phyloP scores from a whole-genome alignment of 495 filamentous ascomycete genomes.

The Staphylotrichum longicolle region DNA sequence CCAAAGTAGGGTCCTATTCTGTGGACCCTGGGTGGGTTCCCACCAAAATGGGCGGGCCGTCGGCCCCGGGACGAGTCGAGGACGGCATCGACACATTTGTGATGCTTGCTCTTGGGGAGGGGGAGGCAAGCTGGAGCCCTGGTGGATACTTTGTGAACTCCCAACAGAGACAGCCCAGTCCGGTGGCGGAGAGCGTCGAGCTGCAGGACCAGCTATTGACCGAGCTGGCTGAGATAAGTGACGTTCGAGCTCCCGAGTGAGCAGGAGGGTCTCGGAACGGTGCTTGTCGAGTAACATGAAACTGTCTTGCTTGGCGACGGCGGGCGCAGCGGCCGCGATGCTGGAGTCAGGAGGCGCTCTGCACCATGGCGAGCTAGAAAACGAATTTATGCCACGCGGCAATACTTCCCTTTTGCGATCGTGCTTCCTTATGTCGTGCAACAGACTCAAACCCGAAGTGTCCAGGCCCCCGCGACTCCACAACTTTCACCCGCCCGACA shows the following conservation, averaged over 20 bases:
- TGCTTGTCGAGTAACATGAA: neutral
- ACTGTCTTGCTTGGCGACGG: neutral
- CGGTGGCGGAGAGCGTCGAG: constrained; percentile 24
- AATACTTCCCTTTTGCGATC: neutral
- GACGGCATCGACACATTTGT: constrained; percentile 47
- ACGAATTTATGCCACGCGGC: neutral
- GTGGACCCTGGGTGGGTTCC: constrained; percentile 61
- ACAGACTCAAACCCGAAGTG: neutral
- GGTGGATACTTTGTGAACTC: constrained; percentile 30
- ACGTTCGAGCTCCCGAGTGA: constrained; percentile 21
- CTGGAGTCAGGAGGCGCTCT: neutral
- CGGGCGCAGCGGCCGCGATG: neutral
- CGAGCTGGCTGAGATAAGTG: constrained; percentile 25
- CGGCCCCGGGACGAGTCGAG: constrained; percentile 45
- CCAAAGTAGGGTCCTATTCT: constrained; percentile 45
- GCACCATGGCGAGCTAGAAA: neutral
- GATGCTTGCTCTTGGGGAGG: constrained; percentile 44
- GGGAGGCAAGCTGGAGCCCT: constrained; percentile 25
- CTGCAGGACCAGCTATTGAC: constrained; percentile 29
- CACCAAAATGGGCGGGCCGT: constrained; percentile 56
- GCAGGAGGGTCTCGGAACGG: neutral
- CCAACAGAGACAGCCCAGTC: constrained; percentile 13
- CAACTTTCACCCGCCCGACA: too few species aligned
- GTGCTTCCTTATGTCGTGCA: neutral
- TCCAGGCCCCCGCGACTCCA: too few species aligned